phyloP scores from a whole-genome alignment of 306 rosid genomes.

The Trifolium dubium region DNA sequence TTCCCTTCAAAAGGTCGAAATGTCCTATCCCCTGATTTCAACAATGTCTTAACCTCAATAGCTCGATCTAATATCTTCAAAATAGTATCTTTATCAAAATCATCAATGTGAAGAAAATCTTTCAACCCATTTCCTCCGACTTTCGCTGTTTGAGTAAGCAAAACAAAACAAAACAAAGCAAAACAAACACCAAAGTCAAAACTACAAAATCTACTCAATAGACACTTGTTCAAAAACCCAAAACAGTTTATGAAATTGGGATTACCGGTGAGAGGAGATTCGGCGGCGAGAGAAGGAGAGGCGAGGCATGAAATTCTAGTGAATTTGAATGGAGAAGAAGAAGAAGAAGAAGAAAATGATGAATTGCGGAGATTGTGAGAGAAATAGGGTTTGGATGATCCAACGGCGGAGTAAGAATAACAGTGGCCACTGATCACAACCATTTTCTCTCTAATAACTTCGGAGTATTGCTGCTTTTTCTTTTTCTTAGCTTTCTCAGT shows the following conservation, averaged over 20 bases:
- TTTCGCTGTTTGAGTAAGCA: conserved; percentile 48
- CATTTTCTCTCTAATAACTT: conserved; percentile 45
- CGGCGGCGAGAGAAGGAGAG: conserved; percentile 44
- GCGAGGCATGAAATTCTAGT: conserved; percentile 55
- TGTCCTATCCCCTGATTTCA: conserved; percentile 84
- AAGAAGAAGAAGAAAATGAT: conserved; percentile 33
- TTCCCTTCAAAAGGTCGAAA: conserved; percentile 87
- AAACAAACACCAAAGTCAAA: conserved; percentile 3
- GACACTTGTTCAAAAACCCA: not conserved
- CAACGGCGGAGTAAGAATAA: conserved; percentile 27
- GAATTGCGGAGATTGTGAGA: conserved; percentile 38
- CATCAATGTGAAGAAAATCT: conserved; percentile 83
- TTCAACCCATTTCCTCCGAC: conserved; percentile 55
- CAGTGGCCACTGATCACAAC: conserved; percentile 47
- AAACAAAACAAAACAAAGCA: not conserved
- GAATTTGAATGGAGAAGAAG: conserved; percentile 9
- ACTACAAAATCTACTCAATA: not conserved
- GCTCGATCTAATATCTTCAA: conserved; percentile 83
- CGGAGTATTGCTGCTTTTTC: not conserved
- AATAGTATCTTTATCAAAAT: conserved; percentile 77
- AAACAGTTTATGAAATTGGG: conserved; percentile 20
- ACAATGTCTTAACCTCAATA: conserved; percentile 73
- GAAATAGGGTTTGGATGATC: conserved; percentile 45
- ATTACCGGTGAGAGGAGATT: conserved; percentile 45
- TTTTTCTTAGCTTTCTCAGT: not conserved